Evolutionary conservation across 2,329 filamentous ascomycete species (phyloP).

Genomic region (Colletotrichum tropicicola): DNA sequence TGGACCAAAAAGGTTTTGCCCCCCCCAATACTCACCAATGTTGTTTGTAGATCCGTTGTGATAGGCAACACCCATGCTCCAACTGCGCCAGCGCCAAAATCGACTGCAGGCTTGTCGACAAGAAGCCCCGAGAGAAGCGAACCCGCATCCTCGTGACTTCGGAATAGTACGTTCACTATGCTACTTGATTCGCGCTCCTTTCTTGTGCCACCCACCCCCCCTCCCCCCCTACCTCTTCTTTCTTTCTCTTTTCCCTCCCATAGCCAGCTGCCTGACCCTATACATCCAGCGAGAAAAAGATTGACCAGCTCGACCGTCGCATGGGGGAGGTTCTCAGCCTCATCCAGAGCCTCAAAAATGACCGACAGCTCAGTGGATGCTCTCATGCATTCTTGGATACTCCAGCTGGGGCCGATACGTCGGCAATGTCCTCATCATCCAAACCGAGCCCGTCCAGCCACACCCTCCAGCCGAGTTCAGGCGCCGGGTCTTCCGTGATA

Average conservation of each 20-base stretch:
- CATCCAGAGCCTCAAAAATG: background rate
- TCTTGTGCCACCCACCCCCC: too few species aligned
- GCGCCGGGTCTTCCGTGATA: background rate
- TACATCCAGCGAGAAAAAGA: background rate
- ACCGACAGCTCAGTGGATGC: background rate
- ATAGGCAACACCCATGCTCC: background rate
- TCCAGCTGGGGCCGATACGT: too few species aligned
- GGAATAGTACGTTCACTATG: background rate
- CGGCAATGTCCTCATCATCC: background rate
- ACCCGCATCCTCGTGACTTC: background rate
- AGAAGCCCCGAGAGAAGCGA: background rate
- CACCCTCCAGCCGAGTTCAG: slow-evolving; percentile 35
- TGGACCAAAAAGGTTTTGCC: too few species aligned
- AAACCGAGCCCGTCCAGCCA: background rate
- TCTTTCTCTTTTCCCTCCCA: too few species aligned
- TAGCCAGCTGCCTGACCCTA: too few species aligned
- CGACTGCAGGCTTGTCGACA: background rate
- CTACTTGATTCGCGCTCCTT: too few species aligned
- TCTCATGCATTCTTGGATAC: too few species aligned
- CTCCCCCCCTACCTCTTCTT: background rate
- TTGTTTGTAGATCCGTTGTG: background rate
- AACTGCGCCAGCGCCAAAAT: background rate
- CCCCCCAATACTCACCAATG: background rate
- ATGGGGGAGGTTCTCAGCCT: background rate
- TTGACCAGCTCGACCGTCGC: background rate